Evolutionary conservation across 1,139 yeast genomes (phyloP), one percentile per base, ranked within the genome.

Genomic region (Kodamaea alishanica): DNA sequence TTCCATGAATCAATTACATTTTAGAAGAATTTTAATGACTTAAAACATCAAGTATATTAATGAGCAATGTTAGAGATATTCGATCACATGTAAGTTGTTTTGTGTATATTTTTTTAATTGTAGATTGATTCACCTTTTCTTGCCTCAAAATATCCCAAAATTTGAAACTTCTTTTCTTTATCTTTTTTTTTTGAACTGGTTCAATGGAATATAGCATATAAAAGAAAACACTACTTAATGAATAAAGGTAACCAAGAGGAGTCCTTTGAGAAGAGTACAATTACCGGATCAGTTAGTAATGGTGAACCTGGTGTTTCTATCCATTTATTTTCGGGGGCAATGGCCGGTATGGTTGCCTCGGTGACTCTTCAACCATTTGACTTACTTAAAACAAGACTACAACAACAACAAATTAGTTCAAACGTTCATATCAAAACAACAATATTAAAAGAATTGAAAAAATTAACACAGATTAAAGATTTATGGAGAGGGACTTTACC

Each of bases 401-500:
- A 92, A 65, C 97, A 92, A 60, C 75, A 70, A 44, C 65, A 58
- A 29, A 41, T 33, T 23, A 47, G 51, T 8, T 58, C 73, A 11
- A 64, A 71, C 28, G 55, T 59, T 6, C 59, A 70, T 23, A 70
- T 79, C 34, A 43, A 66, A 48, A 50, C 66, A 35, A 50, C 68
- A 26, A 54, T 73, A 50, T 37, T 63, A 36, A 58, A 61, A 30
- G 78, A 80, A 31, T 54, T 84, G 10, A 63, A 61, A 39, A 69
- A 74, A 36, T 56, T 82, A 27, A 63, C 70, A 9, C 65, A 73
- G 28, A 53, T 77, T 20, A 60, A 61, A 38, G 81, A 81, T 41
- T 67, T 90, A 38, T 92, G 98, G 98, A 71, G 96, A 41, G 98
- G 98, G 1, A 90, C 96, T 0, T 55, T 89, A 29, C 97, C 97